phyloP scores from a whole-genome alignment of 805 yeast genomes.

The Naumovozyma castellii region DNA sequence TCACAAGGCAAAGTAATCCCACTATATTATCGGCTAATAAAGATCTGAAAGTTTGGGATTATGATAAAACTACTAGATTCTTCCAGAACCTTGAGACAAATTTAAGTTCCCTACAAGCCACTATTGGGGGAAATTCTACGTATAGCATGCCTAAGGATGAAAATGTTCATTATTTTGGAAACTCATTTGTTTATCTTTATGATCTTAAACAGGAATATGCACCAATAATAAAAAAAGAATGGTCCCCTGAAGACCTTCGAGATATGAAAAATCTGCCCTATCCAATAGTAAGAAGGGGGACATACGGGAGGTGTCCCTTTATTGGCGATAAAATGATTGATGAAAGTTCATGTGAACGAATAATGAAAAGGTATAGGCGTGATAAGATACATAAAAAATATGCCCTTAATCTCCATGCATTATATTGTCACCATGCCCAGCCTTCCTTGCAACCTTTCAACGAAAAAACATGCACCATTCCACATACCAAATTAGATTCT shows the following conservation, averaged over 20 bases:
- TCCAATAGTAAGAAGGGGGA: conserved; percentile 20
- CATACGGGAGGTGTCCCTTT: conserved; percentile 69
- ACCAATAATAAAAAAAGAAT: conserved; percentile 73
- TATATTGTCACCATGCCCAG: conserved; percentile 17
- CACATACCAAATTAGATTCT: conserved; percentile 21
- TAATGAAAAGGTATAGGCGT: conserved; percentile 18
- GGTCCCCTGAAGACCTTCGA: conserved; percentile 36
- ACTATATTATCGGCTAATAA: background rate
- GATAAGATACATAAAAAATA: conserved; percentile 17
- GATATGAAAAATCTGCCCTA: conserved; percentile 30
- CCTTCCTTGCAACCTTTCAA: conserved; percentile 9
- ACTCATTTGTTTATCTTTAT: conserved; percentile 57
- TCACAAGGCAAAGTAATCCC: conserved; percentile 31
- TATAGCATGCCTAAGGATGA: background rate
- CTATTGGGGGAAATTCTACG: background rate
- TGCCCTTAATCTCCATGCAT: conserved; percentile 18
- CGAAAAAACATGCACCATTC: conserved; percentile 25
- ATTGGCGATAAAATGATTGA: conserved; percentile 37
- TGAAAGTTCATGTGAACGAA: conserved; percentile 13
- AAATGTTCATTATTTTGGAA: background rate
- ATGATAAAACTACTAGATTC: conserved; percentile 71
- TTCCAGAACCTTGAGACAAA: conserved; percentile 49
- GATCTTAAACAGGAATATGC: conserved; percentile 66
- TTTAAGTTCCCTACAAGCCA: conserved; percentile 1
- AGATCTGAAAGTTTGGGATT: conserved; percentile 72